Percentiles rank a stretch among this genome's conserved stretches.
Conservation (phyloP, 2,329 filamentous ascomycete species). For the Pezicula radicicola region DNA sequence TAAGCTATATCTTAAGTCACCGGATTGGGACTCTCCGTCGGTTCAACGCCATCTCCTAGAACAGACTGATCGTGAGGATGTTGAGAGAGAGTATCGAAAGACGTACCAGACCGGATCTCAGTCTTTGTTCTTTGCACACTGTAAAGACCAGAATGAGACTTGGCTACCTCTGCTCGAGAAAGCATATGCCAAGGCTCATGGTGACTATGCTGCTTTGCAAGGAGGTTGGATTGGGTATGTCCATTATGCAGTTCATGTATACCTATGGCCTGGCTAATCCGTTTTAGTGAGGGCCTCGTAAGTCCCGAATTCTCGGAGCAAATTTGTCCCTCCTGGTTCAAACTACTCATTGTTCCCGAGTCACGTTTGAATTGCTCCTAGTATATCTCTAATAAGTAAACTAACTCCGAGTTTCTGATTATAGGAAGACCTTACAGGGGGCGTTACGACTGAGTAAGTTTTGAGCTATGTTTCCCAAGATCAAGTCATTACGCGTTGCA, state of each 20-base stretch:
- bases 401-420: too few relatives aligned
- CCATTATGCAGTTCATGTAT: not conserved
- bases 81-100: constrained; percentile 67
- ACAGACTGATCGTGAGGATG: constrained; percentile 70
- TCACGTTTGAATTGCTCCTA: too few relatives aligned
- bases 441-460: constrained; percentile 58
- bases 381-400: too few relatives aligned
- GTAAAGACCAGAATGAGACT: constrained; percentile 73
- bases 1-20: constrained; percentile 80
- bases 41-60: constrained; percentile 72
- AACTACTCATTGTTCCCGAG: too few relatives aligned
- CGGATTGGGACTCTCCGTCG: constrained; percentile 77
- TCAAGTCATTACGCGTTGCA: too few relatives aligned
- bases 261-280: constrained; percentile 3
- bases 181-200: constrained; percentile 81
- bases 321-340: too few relatives aligned
- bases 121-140: constrained; percentile 75
- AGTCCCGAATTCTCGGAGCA: too few relatives aligned
- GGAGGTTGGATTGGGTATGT: constrained; percentile 56
- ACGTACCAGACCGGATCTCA: constrained; percentile 56
- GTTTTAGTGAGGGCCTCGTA: constrained; percentile 39
- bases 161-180: constrained; percentile 81
- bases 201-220: constrained; percentile 72
- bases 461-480: too few relatives aligned
- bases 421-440: constrained; percentile 57